These are phyloP conservation scores for Scutellaria minor DNA, from an alignment of 257 asterid species.

Conservation along the genomic window DNA sequence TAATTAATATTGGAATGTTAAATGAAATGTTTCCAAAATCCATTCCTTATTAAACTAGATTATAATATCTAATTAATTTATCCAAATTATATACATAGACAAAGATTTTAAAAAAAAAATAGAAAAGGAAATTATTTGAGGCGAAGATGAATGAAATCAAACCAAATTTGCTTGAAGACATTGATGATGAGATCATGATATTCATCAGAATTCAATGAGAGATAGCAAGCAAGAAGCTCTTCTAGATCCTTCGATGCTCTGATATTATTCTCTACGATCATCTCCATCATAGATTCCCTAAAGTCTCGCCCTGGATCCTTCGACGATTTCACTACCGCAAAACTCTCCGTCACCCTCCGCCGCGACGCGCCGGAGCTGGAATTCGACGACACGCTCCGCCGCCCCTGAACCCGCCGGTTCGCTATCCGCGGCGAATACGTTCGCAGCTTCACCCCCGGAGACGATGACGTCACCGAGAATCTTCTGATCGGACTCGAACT, in stretches of 20 bases:
- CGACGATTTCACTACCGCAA: constrained; percentile 68
- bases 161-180: constrained; percentile 76
- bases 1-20: too few species aligned
- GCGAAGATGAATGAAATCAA: constrained; percentile 46
- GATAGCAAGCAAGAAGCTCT: constrained; percentile 67
- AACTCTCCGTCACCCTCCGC: constrained; percentile 51
- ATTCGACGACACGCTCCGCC: constrained; percentile 43
- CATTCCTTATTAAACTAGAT: constrained; percentile 2
- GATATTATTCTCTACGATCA: constrained; percentile 67
- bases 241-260: constrained; percentile 58
- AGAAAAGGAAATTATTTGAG: constrained; percentile 23
- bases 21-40: too few species aligned
- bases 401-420: constrained; percentile 43
- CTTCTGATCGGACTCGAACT: constrained; percentile 33
- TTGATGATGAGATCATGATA: constrained; percentile 64
- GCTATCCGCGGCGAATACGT: constrained; percentile 54
- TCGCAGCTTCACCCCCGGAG: constrained; percentile 59
- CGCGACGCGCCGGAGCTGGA: constrained; percentile 33
- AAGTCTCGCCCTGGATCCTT: constrained; percentile 63
- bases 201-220: constrained; percentile 62
- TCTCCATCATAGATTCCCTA: constrained; percentile 79
- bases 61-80: background rate
- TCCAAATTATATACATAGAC: too few species aligned
- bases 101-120: background rate
- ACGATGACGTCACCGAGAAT: constrained; percentile 27